These are phyloP conservation scores for Calonectria montana DNA, from an alignment of 2,329 filamentous ascomycete genomes.

Conservation along the genomic window DNA sequence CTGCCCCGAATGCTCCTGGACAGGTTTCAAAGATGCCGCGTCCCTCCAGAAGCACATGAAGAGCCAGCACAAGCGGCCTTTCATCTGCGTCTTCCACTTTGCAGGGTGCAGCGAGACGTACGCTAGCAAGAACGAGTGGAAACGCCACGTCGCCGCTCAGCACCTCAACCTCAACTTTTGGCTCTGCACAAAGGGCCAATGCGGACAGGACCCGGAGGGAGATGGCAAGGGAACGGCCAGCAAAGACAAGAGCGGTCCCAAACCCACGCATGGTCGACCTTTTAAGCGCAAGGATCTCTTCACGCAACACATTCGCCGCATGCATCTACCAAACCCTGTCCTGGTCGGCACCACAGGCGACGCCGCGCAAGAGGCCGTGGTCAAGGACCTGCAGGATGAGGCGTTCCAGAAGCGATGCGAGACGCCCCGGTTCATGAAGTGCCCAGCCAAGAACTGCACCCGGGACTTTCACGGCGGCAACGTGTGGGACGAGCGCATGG, in stretches of 20 bases:
- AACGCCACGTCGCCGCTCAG: constrained; percentile 84
- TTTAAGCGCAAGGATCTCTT: constrained; percentile 96
- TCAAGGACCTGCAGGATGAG: constrained; percentile 66
- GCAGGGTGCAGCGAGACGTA: constrained; percentile 83
- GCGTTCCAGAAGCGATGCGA: constrained; percentile 72
- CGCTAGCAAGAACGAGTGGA: constrained; percentile 93
- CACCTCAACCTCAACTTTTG: constrained; percentile 82
- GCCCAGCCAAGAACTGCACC: constrained; percentile 72
- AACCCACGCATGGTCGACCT: constrained; percentile 55
- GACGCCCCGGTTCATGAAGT: constrained; percentile 70
- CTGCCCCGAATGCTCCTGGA: constrained; percentile 33
- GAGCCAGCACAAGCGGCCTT: constrained; percentile 69
- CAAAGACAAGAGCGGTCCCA: constrained; percentile 55
- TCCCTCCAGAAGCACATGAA: constrained; percentile 62
- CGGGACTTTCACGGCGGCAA: constrained; percentile 68
- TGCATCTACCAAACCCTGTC: constrained; percentile 68
- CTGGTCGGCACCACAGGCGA: constrained; percentile 2
- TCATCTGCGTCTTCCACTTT: constrained; percentile 81
- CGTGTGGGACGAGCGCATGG: constrained; percentile 86
- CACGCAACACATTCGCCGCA: constrained; percentile 86
- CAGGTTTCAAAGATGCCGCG: constrained; percentile 56
- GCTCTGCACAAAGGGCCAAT: constrained; percentile 76
- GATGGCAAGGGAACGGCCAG: constrained; percentile 44
- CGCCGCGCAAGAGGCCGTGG: constrained; percentile 61
- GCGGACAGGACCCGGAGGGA: constrained; percentile 51